Evolutionary conservation across 257 asterid species (phyloP).

Genomic region (Penstemon barbatus): DNA sequence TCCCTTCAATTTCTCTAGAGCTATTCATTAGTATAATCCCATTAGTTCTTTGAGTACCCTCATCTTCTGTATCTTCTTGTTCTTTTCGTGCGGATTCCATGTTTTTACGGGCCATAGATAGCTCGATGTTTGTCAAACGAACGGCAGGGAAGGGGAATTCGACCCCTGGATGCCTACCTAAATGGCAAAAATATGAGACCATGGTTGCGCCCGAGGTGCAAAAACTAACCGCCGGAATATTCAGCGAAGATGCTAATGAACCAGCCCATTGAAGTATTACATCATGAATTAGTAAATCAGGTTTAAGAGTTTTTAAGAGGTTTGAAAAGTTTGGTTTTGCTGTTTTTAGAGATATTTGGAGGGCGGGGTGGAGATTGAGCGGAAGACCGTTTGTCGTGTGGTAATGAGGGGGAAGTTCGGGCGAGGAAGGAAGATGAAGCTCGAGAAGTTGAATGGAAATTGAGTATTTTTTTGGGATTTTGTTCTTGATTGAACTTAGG

Average conservation of each 20-base stretch:
- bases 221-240: constrained; percentile 35
- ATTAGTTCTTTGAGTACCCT: not conserved
- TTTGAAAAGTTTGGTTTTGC: constrained; percentile 37
- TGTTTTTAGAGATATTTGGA: constrained; percentile 31
- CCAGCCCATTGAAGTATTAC: constrained; percentile 41
- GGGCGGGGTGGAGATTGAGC: constrained; percentile 42
- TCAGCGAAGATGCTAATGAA: constrained; percentile 15
- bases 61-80: constrained; percentile 31
- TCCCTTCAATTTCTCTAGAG: constrained; percentile 44
- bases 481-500: constrained; percentile 38
- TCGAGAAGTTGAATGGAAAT: constrained; percentile 36
- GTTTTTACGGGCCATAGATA: constrained; percentile 8
- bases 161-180: not conserved
- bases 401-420: constrained; percentile 45
- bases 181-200: constrained; percentile 31
- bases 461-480: constrained; percentile 27
- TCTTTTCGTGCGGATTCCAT: not conserved
- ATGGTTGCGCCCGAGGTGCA: constrained; percentile 37
- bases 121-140: constrained; percentile 25
- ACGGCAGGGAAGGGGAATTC: constrained; percentile 35
- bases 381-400: constrained; percentile 68
- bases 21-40: constrained; percentile 35
- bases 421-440: constrained; percentile 38
- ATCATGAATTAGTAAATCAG: constrained; percentile 48
- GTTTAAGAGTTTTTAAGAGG: constrained; percentile 31